Base-by-base conservation (phyloP, 768 basidiomycete genomes). In the Sarcodon sp. region DNA sequence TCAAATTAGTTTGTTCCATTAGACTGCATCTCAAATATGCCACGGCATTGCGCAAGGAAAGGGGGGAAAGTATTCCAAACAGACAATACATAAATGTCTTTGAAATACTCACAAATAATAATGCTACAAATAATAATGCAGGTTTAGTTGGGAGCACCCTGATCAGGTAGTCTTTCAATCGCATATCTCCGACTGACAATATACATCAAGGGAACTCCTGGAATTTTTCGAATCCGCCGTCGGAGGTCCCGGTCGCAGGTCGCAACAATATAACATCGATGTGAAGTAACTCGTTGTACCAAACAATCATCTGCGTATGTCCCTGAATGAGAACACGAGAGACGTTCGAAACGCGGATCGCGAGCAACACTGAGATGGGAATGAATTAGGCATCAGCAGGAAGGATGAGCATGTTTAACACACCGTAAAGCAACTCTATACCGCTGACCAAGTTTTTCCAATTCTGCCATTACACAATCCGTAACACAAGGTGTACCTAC, bases 301-400 rank as follows among this genome's bases (percentile, higher is more conserved):
- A 99, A 76, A 62, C 96, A 99, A 70, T 99, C 96, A 62, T 99
- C 96, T 15, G 96, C 96, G 59, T 99, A 99, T n/a, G 92, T 96
- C 16, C 96, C 96, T 4, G 79, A 71, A 64, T 99, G 96, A 35
- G 87, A 81, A 65, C 96, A 99, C 41, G 75, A 76, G 43, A 99
- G 73, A 39, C 94, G 83, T 60, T 99, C 96, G 57, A 99, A 98
- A 44, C 96, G 79, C 32, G 93, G 90, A 64, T 99, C 96, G 46
- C 94, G 87, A 31, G 96, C 96, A 47, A 98, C 86, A 33, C 94
- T 97, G 59, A n/a, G 46, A 32, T 13, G 33, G 36, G 44, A 27
- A 21, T 18, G 50, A 31, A 35, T 35, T 7, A 27, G 35, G n/a
- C n/a, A 13, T 10, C 31, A 38, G 44, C 9, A 9, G 7, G 37